phyloP scores from a whole-genome alignment of 2,329 filamentous ascomycete genomes.

The Coleophoma eucalyptorum region DNA sequence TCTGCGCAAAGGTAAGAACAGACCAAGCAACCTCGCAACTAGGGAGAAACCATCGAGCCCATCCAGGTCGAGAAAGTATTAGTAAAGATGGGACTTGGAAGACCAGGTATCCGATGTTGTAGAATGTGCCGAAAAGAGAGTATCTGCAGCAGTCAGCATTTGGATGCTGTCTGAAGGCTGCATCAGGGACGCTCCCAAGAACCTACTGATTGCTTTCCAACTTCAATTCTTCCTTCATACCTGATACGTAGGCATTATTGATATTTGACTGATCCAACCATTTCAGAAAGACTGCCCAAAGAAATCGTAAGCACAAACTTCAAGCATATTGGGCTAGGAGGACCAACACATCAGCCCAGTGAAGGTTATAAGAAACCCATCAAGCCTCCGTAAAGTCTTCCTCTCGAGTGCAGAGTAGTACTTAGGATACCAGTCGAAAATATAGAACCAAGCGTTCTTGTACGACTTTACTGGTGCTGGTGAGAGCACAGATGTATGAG shows the following conservation, averaged over 20 bases:
- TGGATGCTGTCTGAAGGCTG: slow-evolving; percentile 33
- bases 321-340: not conserved
- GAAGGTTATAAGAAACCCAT: slow-evolving; percentile 35
- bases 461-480: not conserved
- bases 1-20: slow-evolving; percentile 8
- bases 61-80: slow-evolving; percentile 8
- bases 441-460: slow-evolving; percentile 21
- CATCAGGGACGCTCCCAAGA: too few relatives aligned
- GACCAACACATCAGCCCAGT: slow-evolving; percentile 34
- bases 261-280: slow-evolving; percentile 11
- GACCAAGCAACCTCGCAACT: slow-evolving; percentile 9
- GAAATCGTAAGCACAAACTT: not conserved
- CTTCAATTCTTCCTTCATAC: slow-evolving; percentile 42
- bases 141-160: slow-evolving; percentile 11
- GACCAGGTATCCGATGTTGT: slow-evolving; percentile 8
- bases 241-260: slow-evolving; percentile 25
- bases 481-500: too few relatives aligned
- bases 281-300: slow-evolving; percentile 10
- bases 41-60: slow-evolving; percentile 13
- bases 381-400: slow-evolving; percentile 37
- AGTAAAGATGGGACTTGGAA: slow-evolving; percentile 9
- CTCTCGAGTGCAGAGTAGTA: slow-evolving; percentile 32
- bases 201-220: slow-evolving; percentile 35
- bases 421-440: slow-evolving; percentile 28
- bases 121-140: slow-evolving; percentile 10